A percentile compares a stretch with the other conserved stretches of the same genome.
Conservation (phyloP, 257 asterid species). For the Ilex asprella region DNA sequence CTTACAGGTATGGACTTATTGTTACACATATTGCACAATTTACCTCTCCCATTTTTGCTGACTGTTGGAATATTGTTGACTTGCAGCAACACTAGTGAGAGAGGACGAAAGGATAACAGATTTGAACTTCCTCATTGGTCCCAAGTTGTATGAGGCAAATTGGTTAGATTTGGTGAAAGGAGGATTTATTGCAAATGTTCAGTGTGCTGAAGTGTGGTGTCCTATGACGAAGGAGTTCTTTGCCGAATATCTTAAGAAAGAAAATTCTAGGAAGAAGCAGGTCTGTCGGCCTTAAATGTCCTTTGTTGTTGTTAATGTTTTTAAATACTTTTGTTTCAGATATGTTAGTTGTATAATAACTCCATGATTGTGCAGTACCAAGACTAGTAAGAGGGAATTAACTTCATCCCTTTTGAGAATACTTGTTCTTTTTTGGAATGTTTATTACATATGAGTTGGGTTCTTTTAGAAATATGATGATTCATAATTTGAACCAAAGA, state of each 20-base stretch:
- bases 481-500: no score
- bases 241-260: constrained; percentile 93
- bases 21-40: no score
- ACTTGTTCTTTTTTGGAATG: no score
- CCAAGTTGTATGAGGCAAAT: constrained; percentile 96
- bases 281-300: constrained; percentile 16
- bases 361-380: no score
- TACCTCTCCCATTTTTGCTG: neutral
- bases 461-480: no score
- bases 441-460: no score
- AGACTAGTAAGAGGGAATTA: no score
- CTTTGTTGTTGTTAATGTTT: no score
- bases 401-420: no score
- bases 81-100: constrained; percentile 97
- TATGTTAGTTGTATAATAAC: no score
- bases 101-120: constrained; percentile 95
- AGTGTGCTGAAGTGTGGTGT: constrained; percentile 99
- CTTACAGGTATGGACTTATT: constrained; percentile 60
- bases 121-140: constrained; percentile 97
- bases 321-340: no score
- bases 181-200: constrained; percentile 96
- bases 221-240: constrained; percentile 98
- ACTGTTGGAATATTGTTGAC: constrained; percentile 7
- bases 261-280: constrained; percentile 93
- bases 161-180: constrained; percentile 99